phyloP scores from a whole-genome alignment of 768 basidiomycete genomes.

The Suillus hirtellus region DNA sequence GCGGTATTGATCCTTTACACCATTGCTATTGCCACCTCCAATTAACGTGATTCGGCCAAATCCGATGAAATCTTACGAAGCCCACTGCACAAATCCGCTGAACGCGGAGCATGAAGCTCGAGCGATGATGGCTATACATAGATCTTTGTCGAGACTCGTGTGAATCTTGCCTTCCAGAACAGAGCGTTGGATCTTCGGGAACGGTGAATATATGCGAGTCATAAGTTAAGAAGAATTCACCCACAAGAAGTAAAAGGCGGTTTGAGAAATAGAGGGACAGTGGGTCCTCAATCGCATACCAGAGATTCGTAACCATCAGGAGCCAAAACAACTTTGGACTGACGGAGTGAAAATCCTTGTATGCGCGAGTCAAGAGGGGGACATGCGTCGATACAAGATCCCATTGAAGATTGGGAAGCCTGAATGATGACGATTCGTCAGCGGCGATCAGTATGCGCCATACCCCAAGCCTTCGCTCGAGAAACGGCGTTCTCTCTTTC shows the following conservation, averaged over 20 bases:
- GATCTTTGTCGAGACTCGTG: not conserved
- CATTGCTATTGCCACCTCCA: constrained; percentile 8
- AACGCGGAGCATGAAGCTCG: constrained; percentile 21
- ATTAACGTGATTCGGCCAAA: not conserved
- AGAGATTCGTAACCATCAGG: constrained; percentile 14
- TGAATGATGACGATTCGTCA: constrained; percentile 8
- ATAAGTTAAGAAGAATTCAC: not conserved
- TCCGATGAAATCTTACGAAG: constrained; percentile 18
- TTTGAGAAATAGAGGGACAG: constrained; percentile 28
- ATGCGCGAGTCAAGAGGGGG: constrained; percentile 17
- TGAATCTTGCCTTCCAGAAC: constrained; percentile 10
- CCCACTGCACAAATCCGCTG: constrained; percentile 18
- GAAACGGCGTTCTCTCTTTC: constrained; percentile 3
- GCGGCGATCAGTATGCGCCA: constrained; percentile 26
- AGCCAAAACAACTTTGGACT: constrained; percentile 21
- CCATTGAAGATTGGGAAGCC: constrained; percentile 14
- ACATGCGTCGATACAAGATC: constrained; percentile 3
- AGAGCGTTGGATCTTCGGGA: constrained; percentile 23
- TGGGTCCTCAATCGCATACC: constrained; percentile 21
- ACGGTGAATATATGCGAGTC: not conserved
- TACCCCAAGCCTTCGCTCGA: constrained; percentile 22
- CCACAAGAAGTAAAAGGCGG: constrained; percentile 21
- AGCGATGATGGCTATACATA: constrained; percentile 17
- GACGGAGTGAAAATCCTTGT: constrained; percentile 25
- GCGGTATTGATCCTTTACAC: constrained; percentile 10